Conservation (phyloP, 768 basidiomycete genomes). For the Trametes cubensis region DNA sequence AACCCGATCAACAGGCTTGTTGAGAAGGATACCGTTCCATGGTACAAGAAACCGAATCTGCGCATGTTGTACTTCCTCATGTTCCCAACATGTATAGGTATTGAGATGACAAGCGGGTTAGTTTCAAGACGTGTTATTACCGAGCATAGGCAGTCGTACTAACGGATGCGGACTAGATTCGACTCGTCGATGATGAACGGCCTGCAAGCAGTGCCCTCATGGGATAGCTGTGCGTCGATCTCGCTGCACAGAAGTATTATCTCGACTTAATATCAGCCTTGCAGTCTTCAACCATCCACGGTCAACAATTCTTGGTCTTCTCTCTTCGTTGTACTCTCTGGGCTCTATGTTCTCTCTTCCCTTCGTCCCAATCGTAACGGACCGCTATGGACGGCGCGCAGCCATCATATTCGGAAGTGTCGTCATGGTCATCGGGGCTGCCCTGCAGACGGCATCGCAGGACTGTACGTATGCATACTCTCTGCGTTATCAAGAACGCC, state of each 20-base stretch:
- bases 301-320: constrained; percentile 55
- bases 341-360: constrained; percentile 59
- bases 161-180: constrained; percentile 40
- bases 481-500: too few species aligned
- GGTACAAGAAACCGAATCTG: constrained; percentile 66
- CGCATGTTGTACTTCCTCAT: constrained; percentile 56
- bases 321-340: constrained; percentile 63
- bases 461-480: constrained; percentile 40
- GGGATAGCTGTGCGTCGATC: constrained; percentile 51
- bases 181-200: constrained; percentile 68
- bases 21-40: constrained; percentile 53
- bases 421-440: constrained; percentile 33
- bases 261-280: too few species aligned
- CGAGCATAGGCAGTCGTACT: neutral
- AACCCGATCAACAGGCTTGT: neutral
- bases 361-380: constrained; percentile 52
- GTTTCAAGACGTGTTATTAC: constrained; percentile 15
- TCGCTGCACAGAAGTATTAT: too few species aligned
- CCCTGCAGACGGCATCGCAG: constrained; percentile 31
- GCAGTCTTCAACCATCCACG: constrained; percentile 59
- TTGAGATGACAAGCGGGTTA: constrained; percentile 64
- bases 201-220: constrained; percentile 59
- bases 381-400: constrained; percentile 51
- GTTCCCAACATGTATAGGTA: constrained; percentile 62
- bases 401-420: constrained; percentile 56